A percentile compares a stretch with the other conserved stretches of the same genome.
Conservation (phyloP, 1,284 basidiomycete genomes). For the Heimioporus retisporus region DNA sequence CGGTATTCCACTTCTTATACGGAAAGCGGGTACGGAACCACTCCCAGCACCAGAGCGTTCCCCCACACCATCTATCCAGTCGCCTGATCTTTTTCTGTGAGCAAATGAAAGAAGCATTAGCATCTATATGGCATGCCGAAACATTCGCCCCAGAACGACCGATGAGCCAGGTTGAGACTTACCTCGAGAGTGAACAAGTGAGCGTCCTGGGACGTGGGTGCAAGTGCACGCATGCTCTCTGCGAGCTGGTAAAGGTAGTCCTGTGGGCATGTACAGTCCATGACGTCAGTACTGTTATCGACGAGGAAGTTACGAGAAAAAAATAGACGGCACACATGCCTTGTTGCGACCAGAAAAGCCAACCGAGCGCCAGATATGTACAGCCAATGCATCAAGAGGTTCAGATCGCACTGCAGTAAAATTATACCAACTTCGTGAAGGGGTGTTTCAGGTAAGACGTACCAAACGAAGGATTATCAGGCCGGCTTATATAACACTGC, state of each 20-base stretch:
- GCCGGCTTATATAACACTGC: slow-evolving; percentile 70
- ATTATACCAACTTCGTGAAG: not conserved
- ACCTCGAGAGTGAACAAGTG: slow-evolving; percentile 84
- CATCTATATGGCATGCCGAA: too few relatives aligned
- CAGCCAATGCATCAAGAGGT: slow-evolving; percentile 72
- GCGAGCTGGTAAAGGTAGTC: slow-evolving; percentile 86
- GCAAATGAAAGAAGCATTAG: not conserved
- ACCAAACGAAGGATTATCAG: slow-evolving; percentile 72
- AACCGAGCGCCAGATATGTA: slow-evolving; percentile 74
- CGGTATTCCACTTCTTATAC: too few relatives aligned
- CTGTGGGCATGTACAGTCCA: slow-evolving; percentile 45
- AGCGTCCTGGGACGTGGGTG: slow-evolving; percentile 78
- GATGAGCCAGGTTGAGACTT: slow-evolving; percentile 1
- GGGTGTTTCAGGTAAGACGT: slow-evolving; percentile 16
- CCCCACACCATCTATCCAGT: slow-evolving; percentile 25
- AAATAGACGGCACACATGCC: slow-evolving; percentile 44
- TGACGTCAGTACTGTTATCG: too few relatives aligned
- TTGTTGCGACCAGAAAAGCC: slow-evolving; percentile 89
- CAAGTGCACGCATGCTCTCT: slow-evolving; percentile 71
- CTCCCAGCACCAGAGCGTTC: slow-evolving; percentile 23
- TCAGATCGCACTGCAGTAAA: slow-evolving; percentile 74
- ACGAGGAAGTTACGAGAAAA: not conserved
- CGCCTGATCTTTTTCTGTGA: slow-evolving; percentile 26
- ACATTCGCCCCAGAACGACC: not conserved
- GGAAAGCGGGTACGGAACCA: not conserved